Evolutionary conservation across 2,329 filamentous ascomycete genomes (phyloP).

Genomic region (Cladosporium sp.): DNA sequence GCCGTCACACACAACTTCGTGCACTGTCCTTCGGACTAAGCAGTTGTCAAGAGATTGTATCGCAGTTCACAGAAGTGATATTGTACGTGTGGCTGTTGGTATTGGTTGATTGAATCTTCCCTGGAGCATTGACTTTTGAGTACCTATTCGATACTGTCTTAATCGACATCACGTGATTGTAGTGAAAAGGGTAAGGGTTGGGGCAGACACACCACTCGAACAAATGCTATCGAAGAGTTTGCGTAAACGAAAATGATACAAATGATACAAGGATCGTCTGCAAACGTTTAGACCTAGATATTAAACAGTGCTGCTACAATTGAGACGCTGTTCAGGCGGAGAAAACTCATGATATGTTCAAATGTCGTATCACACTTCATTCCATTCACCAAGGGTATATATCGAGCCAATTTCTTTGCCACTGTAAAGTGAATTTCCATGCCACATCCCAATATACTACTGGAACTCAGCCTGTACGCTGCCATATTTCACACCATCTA

Average conservation of each 20-base stretch:
- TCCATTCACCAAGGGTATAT: neutral
- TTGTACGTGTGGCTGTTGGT: neutral
- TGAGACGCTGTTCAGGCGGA: neutral
- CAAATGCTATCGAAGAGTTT: neutral
- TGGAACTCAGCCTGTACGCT: slow-evolving; percentile 73
- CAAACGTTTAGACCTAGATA: neutral
- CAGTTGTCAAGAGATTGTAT: neutral
- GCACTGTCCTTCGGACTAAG: neutral
- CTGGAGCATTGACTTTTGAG: neutral
- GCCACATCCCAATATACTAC: neutral
- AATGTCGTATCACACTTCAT: neutral
- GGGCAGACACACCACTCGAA: neutral
- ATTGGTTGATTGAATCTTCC: neutral
- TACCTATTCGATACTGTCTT: neutral
- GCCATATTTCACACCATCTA: slow-evolving; percentile 76
- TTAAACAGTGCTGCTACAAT: neutral
- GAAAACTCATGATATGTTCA: neutral
- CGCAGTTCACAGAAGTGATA: neutral
- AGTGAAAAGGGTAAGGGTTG: neutral
- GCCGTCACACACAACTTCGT: neutral
- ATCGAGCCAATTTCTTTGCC: neutral
- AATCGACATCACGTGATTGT: neutral
- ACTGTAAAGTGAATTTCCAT: neutral
- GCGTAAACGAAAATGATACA: neutral
- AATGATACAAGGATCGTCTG: neutral